Evolutionary conservation across 2,329 filamentous ascomycete species (phyloP), one percentile per base, ranked within the genome.

Genomic region (Aspergillus sp.): DNA sequence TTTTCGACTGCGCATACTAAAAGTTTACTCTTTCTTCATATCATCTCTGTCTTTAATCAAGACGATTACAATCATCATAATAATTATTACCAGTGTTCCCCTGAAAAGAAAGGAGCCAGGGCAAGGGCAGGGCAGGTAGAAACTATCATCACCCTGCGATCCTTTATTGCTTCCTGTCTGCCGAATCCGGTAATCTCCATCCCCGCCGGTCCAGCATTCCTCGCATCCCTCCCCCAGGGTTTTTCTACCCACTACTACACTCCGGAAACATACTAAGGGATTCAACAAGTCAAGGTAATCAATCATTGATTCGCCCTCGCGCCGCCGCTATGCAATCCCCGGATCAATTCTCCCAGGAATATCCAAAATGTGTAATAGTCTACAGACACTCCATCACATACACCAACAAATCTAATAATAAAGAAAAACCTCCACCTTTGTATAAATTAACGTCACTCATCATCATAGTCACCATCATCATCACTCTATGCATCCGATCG

Each of bases 401-500:
- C 40, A 42, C n/a, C n/a, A 22, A 40, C 33, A 42, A 33, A 54
- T 26, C 14, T 35, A 46, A n/a, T n/a, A n/a, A n/a, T n/a, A n/a
- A 35, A 22, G 5, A 22, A 22, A 22, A 22, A 6, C 22, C 22
- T 22, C 32, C 33, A n/a, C n/a, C 33, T 35, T 35, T 35, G 33
- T n/a, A 35, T 13, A 35, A 51, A 55, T 52, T 52, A 35, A 45
- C 57, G 55, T 60, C 32, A 30, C 48, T 58, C 51, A 46, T 58
- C 9, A 49, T 52, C 42, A 49, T 45, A n/a, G n/a, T 45, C 22
- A 45, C 42, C 8, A 10, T 38, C 35, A 36, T 16, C 33, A n/a
- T 17, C 14, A 16, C 14, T 53, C 57, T 55, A 26, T 47, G 49
- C 17, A 53, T 53, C 61, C 51, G 42, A 65, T 64, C 36, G 75